Base-by-base conservation (phyloP, 1,139 yeast genomes). In the Hemisphaericaspora subhashii region DNA sequence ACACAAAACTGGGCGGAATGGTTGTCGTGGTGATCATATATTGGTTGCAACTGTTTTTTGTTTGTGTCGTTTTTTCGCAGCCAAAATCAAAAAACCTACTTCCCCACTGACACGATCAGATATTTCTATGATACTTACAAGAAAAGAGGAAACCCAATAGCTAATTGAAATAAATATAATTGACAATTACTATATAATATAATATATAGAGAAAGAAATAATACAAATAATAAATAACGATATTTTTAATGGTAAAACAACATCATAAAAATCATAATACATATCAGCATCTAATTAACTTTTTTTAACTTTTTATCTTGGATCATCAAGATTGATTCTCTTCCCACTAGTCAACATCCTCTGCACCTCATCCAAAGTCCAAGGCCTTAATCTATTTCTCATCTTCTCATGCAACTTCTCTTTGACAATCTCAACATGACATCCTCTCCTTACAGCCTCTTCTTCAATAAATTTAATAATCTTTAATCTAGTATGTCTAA, bases 341-440 rank as follows among this genome's bases (percentile, higher is more conserved):
- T 59, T 63, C 9, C 64, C 63, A 4, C 65, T 53, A 10, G 69
- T 64, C 39, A 64, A 52, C 67, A 62, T 64, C 37, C 70, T 46
- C 44, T 64, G 70, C n/a, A 64, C 67, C 47, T 64, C 69, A 46
- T 64, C 70, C 37, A 64, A 51, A 8, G 70, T 64, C 68, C 69
- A 64, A 1, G 69, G 69, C 40, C 66, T 52, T 31, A 51, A 42
- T 30, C 68, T 42, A 45, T 64, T 62, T 39, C 62, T 52, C 69
- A 64, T 64, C 38, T 64, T 64, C 18, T 51, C 50, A 39, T 64
- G 67, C 14, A 64, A 50, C 40, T 53, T 55, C 29, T 64, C 66
- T 41, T 64, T 64, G 9, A 64, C 45, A n/a, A 40, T 41, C 35
- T 62, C 69, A 10, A 59, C 58, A 13, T 50, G 42, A 17, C 40